Evolutionary conservation across 1,284 basidiomycete species (phyloP).

Genomic region (Trichosporon coremiiforme): DNA sequence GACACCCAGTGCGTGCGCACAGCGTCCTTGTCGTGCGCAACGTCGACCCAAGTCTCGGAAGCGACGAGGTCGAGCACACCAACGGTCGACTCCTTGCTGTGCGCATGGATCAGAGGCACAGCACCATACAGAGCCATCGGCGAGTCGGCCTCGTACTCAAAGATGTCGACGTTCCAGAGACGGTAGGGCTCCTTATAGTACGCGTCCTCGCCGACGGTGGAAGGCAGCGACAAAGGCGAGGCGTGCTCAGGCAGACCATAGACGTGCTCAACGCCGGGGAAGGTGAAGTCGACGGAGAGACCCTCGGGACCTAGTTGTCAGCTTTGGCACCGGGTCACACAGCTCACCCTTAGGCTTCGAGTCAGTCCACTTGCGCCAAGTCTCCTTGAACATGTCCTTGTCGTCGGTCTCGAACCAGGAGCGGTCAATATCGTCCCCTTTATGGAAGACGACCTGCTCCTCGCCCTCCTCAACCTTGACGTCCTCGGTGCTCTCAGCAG

Average conservation of each 20-base stretch:
- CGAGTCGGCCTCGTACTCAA: slow-evolving; percentile 91
- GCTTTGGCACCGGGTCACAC: not conserved
- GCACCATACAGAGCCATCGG: slow-evolving; percentile 90
- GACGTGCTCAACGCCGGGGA: slow-evolving; percentile 84
- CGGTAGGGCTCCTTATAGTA: slow-evolving; percentile 89
- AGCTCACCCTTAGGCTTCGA: slow-evolving; percentile 86
- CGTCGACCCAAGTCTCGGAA: slow-evolving; percentile 95
- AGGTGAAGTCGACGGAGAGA: slow-evolving; percentile 86
- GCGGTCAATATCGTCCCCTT: slow-evolving; percentile 62
- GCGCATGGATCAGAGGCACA: slow-evolving; percentile 91
- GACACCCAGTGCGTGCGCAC: slow-evolving; percentile 94
- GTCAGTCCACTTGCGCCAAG: slow-evolving; percentile 81
- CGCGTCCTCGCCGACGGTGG: slow-evolving; percentile 63
- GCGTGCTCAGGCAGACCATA: slow-evolving; percentile 98
- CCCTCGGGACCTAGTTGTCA: slow-evolving; percentile 78
- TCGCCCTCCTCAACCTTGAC: slow-evolving; percentile 49
- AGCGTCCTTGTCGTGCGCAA: slow-evolving; percentile 65
- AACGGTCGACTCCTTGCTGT: slow-evolving; percentile 76
- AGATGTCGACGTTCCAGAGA: slow-evolving; percentile 94
- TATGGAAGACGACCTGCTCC: slow-evolving; percentile 62
- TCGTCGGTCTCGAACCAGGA: slow-evolving; percentile 84
- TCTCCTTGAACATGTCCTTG: slow-evolving; percentile 87
- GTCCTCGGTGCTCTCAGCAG: slow-evolving; percentile 43
- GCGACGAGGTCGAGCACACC: slow-evolving; percentile 87
- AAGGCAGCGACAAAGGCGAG: slow-evolving; percentile 81